Base-by-base conservation (phyloP, 148 eudicot species). In the Fagopyrum homotropicum region DNA sequence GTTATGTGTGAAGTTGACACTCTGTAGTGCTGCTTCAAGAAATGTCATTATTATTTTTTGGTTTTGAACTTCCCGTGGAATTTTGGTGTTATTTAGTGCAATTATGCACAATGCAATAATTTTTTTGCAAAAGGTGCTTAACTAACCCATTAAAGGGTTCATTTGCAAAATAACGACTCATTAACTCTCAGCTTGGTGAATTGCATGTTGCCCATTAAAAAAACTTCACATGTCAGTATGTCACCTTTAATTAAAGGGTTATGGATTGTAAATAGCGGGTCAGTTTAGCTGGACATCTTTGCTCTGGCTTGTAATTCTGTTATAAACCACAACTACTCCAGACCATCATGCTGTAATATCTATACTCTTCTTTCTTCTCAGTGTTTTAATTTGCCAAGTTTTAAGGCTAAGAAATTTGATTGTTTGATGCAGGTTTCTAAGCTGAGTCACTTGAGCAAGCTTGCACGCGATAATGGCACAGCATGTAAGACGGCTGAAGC, bases 361-460 rank as follows among this genome's bases (percentile, higher is more conserved):
- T 64, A 35, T 11, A 64, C 17, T 19, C 4, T 63, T 30, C 4
- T 64, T 15, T 40, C 5, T 40, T 9, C 4, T 64, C 45, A 64
- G 35, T 63, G 69, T 61, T 61, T 35, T 9, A 43, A 61, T 61
- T 64, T n/a, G 11, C 70, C 70, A 64, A 40, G 7, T 64, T 14
- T 29, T 35, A 30, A 7, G 17, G n/a, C 70, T 64, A 12, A 57
- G 30, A 66, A 66, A 66, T 66, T 66, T 35, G 46, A 12, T 22
- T 66, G 71, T 0, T 66, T 66, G 47, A 40, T 66, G 46, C 78
- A 95, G 99, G 97, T 95, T 76, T 92, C 99, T 72, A 89, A 88
- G 80, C 85, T 95, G 63, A 92, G 97, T 78, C 91, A 86, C 48
- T 79, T 95, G 88, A 95, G 99, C 92, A 92, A 95, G 89, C 96